phyloP scores from a whole-genome alignment of 2,329 filamentous ascomycete species.

The Leptodontidium sp. region DNA sequence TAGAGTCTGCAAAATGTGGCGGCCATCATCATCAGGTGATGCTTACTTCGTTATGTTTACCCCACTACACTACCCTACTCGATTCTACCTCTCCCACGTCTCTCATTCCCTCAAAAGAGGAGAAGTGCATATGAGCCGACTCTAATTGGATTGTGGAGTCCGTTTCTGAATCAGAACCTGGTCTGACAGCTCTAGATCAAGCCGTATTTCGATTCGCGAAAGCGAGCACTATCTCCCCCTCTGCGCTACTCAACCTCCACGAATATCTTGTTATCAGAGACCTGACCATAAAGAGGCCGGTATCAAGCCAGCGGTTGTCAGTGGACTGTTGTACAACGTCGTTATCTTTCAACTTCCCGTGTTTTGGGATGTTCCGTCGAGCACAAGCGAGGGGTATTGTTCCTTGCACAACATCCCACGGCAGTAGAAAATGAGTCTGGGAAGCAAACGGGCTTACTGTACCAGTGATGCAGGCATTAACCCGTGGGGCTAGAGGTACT shows the following conservation, averaged over 20 bases:
- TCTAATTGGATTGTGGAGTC: constrained; percentile 12
- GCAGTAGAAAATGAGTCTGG: neutral
- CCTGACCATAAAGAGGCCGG: neutral
- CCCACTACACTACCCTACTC: constrained; percentile 7
- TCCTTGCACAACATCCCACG: constrained; percentile 9
- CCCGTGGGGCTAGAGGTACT: neutral
- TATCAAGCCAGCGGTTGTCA: neutral
- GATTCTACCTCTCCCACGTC: constrained; percentile 12
- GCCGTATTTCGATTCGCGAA: neutral
- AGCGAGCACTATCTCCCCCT: neutral
- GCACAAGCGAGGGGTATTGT: neutral
- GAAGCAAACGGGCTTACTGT: neutral
- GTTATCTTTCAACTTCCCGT: constrained; percentile 4
- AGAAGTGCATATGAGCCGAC: constrained; percentile 12
- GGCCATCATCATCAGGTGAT: constrained; percentile 6
- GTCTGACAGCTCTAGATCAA: neutral
- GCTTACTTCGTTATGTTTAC: neutral
- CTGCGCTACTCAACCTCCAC: neutral
- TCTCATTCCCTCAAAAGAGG: constrained; percentile 3
- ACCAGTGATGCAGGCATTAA: neutral
- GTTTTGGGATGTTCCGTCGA: neutral
- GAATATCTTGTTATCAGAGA: neutral
- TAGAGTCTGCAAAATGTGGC: constrained; percentile 1
- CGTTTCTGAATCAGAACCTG: neutral
- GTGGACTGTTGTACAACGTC: neutral